Base-by-base conservation (phyloP, 768 basidiomycete genomes). In the Rhizopogon vulgaris region DNA sequence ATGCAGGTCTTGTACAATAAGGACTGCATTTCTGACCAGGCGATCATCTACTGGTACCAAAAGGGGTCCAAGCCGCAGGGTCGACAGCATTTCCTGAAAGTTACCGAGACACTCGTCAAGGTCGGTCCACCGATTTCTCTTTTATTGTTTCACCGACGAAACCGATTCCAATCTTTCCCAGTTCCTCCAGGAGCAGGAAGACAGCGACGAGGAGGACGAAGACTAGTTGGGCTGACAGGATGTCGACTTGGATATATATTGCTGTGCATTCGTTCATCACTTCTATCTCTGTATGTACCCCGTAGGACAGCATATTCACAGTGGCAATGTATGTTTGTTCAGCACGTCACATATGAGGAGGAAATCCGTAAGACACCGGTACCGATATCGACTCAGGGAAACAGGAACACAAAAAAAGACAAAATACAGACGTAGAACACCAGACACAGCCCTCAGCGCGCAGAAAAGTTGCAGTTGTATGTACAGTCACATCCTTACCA, bases 11-110 rank as follows among this genome's bases (percentile, higher is more conserved):
- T 97, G 69, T 97, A 96, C 74, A 94, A 94, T 73, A 85, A 89
- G 62, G 95, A 99, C 62, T 93, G 93, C 70, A 79, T 97, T 60
- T 90, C 93, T 51, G 93, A 94, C 64, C 87, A 94, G 65, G 94
- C 94, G 55, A 94, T 99, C 63, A 87, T 97, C 54, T 98, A 96
- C 70, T 99, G 95, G 95, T 77, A 92, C 71, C 86, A 90, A 73
- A 99, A 99, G 72, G 95, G 96, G 48, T 88, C 94, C 43, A 96
- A 93, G 71, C 82, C 92, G 0, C 91, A 97, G 69, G 95, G 94
- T 45, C 85, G 87, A 64, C 93, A 96, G 69, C 89, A 94, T 68
- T 97, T 99, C 78, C 73, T 97, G 60, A 94, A 91, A 73, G 82
- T 77, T 52, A 87, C 91, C 0, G 89, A 90, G 64, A 65, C 89